Evolutionary conservation across 2,329 filamentous ascomycete species (phyloP), one percentile per base, ranked within the genome.

Genomic region (Fusarium sp.): DNA sequence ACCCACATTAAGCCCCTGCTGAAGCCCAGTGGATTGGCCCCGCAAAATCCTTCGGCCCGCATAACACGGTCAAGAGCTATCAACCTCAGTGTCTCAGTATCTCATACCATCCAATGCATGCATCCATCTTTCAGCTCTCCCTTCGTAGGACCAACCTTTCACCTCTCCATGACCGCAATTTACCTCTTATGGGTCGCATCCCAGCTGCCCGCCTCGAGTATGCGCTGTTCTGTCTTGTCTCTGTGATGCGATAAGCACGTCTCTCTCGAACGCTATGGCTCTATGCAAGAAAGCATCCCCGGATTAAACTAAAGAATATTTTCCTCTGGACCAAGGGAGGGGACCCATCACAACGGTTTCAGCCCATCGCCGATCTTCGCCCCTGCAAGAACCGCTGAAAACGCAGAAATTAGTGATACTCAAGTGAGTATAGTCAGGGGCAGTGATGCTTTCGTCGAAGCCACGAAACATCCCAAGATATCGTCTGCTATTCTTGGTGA

Each of bases 21-120:
- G 24, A 18, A 18, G 24, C 24, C 20, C 34, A n/a, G 34, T 38
- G 9, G 5, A 20, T 3, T 12, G 49, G 40, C 43, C 46, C 59
- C 66, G 59, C 66, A 61, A 56, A 55, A 65, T 56, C 25, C 24
- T 25, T 59, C 66, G 65, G 65, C 65, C 66, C 66, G 59, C 60
- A 47, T 20, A 29, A 47, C 51, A 42, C 18, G 29, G 15, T 9
- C 9, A 22, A 7, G n/a, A 25, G 34, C 40, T 52, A 63, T 56
- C 38, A 54, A 29, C 27, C 24, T 53, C 22, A 20, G 8, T 50
- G 43, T 40, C 24, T 32, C 50, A 61, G 3, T 68, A 42, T 68
- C 65, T 68, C 66, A 68, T 68, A 55, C 45, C 53, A n/a, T 38
- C 10, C 34, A 38, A 38, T 38, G 18, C 34, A 38, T 38, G 18